Base-by-base conservation (phyloP, 1,284 basidiomycete species). In the Puccinia triticina region DNA sequence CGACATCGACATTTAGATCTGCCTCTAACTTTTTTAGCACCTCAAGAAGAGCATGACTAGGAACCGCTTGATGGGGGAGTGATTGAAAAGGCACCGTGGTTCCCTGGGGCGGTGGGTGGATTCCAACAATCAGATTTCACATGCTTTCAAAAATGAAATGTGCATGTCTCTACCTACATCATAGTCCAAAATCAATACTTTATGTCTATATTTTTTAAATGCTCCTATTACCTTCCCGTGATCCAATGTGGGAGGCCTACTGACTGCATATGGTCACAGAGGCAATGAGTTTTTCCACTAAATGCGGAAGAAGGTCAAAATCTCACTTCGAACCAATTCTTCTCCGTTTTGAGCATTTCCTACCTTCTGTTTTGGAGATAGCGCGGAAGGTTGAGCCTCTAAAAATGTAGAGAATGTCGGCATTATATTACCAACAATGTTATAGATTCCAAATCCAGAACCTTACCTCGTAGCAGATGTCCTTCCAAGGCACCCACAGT, bases 21-120 rank as follows among this genome's bases (percentile, higher is more conserved):
- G 84, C 34, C 3, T 84, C 83, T 12, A 87, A 82, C 18, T 82
- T 64, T 14, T 85, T 74, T 73, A 87, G 66, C 48, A 85, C 85
- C 21, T 85, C 84, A 2, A 86, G 78, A 73, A 87, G 83, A 57
- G 84, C 78, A 55, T 85, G 57, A 10, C 86, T 87, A 1, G 87
- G 87, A 73, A 87, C 57, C 23, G 87, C 87, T 66, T 85, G 83
- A 53, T 85, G 85, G 0, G 86, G 86, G 48, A 85, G 83, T 64
- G 32, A 7, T n/a, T 64, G 57, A 77, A 77, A 77, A 50, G 86
- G 86, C 81, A 87, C 86, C 53, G 87, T 86, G 18, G 86, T 86
- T 29, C 86, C 87, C 61, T 87, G 32, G 48, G 14, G n/a, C 21
- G 32, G 32, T 66, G 18, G 1, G 43, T 66, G 8, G 48, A 50